Percentiles rank a stretch among this genome's conserved stretches.
Conservation (phyloP, 768 basidiomycete genomes). For the Boletus vermiculosoides region DNA sequence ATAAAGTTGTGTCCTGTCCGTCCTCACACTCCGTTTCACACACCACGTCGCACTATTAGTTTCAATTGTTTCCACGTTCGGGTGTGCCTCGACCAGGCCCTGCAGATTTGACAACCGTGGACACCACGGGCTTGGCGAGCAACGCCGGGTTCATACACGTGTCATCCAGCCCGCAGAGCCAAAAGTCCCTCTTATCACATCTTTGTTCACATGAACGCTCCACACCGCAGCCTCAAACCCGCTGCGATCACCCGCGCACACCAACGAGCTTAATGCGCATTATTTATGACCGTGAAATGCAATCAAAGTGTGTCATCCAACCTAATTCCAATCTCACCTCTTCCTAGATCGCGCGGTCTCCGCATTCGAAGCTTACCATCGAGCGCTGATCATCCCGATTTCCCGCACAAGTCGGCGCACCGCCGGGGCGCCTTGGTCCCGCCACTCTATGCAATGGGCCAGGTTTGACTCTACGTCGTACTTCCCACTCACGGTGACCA, state of each 20-base stretch:
- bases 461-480: background rate
- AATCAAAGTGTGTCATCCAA: conserved; percentile 18
- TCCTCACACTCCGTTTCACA: background rate
- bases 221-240: conserved; percentile 4
- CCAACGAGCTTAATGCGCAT: conserved; percentile 6
- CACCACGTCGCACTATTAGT: background rate
- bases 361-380: conserved; percentile 13
- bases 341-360: conserved; percentile 25
- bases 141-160: conserved; percentile 17
- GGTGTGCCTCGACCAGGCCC: background rate
- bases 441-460: background rate
- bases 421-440: background rate
- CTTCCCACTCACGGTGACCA: background rate
- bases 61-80: conserved; percentile 14
- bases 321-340: conserved; percentile 25
- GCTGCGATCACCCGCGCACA: conserved; percentile 10
- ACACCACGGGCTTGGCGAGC: conserved; percentile 17
- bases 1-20: background rate
- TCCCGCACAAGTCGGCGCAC: conserved; percentile 17
- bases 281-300: conserved; percentile 13
- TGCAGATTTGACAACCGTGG: conserved; percentile 17
- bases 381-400: conserved; percentile 18
- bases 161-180: conserved; percentile 16
- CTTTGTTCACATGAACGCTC: conserved; percentile 20
- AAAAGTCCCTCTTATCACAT: conserved; percentile 13